These are phyloP conservation scores for Priceomyces melissophilus DNA, from an alignment of 805 yeast species.

Conservation along the genomic window DNA sequence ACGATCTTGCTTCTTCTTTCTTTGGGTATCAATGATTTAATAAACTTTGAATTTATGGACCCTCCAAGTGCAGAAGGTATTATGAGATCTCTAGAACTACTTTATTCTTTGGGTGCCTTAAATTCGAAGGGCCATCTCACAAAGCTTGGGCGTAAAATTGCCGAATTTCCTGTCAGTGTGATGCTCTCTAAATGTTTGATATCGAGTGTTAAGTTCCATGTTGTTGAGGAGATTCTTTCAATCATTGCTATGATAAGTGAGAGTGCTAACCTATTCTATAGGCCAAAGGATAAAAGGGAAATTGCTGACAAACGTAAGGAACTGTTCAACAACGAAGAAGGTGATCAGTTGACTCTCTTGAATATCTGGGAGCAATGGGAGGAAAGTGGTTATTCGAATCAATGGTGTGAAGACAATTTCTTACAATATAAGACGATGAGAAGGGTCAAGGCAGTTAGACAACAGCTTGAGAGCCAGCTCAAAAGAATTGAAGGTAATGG, in stretches of 20 bases:
- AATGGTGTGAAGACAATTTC: conserved; percentile 86
- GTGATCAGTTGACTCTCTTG: conserved; percentile 78
- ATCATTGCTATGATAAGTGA: conserved; percentile 84
- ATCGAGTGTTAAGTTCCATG: conserved; percentile 55
- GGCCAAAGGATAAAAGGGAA: conserved; percentile 65
- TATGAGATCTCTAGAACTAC: conserved; percentile 69
- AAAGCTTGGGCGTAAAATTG: conserved; percentile 75
- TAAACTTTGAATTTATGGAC: conserved; percentile 87
- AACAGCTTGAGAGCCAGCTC: conserved; percentile 65
- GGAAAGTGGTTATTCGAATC: conserved; percentile 58
- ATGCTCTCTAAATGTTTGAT: conserved; percentile 77
- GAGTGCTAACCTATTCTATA: conserved; percentile 62
- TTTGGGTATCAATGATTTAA: conserved; percentile 77
- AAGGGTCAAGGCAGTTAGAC: conserved; percentile 66
- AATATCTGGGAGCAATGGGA: conserved; percentile 78
- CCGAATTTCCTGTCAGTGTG: conserved; percentile 90
- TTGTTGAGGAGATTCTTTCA: conserved; percentile 66
- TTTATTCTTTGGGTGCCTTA: conserved; percentile 86
- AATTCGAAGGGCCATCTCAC: conserved; percentile 79
- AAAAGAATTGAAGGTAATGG: conserved; percentile 41
- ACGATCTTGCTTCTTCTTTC: conserved; percentile 76
- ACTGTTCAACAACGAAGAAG: conserved; percentile 51
- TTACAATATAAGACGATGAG: conserved; percentile 70
- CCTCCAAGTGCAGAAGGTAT: conserved; percentile 75
- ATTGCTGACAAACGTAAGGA: conserved; percentile 64